Evolutionary conservation across 2,329 filamentous ascomycete species (phyloP).

Genomic region (Aspergillus latus): DNA sequence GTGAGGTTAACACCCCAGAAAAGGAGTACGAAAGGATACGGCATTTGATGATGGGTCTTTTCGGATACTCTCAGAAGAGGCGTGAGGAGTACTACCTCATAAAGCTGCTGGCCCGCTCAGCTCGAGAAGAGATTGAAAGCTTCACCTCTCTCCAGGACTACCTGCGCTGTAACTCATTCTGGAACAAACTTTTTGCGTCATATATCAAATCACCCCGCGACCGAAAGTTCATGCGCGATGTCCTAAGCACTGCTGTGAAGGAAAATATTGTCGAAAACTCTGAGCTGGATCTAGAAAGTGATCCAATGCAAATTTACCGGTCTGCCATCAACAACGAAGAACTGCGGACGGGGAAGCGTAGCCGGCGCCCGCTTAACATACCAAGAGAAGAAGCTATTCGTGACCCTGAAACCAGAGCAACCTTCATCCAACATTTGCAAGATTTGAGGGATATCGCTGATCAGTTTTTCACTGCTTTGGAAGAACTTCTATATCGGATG

Average conservation of each 20-base stretch:
- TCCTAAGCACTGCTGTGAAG: conserved; percentile 80
- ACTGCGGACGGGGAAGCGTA: conserved; percentile 82
- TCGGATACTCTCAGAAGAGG: conserved; percentile 95
- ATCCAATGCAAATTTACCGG: conserved; percentile 95
- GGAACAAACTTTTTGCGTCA: conserved; percentile 79
- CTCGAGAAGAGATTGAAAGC: conserved; percentile 79
- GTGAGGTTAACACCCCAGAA: conserved; percentile 80
- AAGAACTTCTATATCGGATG: conserved; percentile 82
- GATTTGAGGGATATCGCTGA: conserved; percentile 93
- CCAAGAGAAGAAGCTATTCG: conserved; percentile 92
- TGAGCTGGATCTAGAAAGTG: conserved; percentile 87
- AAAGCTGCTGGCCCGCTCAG: conserved; percentile 79
- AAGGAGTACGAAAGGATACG: conserved; percentile 92
- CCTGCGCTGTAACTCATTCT: conserved; percentile 86
- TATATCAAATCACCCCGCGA: conserved; percentile 91
- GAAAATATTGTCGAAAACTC: conserved; percentile 93
- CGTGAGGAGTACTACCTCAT: conserved; percentile 95
- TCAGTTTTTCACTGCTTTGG: conserved; percentile 77
- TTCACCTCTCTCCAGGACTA: conserved; percentile 78
- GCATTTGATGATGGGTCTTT: conserved; percentile 91
- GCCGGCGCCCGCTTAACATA: conserved; percentile 77
- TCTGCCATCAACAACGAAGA: conserved; percentile 97
- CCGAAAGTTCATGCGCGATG: conserved; percentile 84
- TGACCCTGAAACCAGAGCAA: conserved; percentile 84
- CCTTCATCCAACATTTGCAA: conserved; percentile 92